phyloP scores from a whole-genome alignment of 306 rosid genomes.

The Echinosophora koreensis region DNA sequence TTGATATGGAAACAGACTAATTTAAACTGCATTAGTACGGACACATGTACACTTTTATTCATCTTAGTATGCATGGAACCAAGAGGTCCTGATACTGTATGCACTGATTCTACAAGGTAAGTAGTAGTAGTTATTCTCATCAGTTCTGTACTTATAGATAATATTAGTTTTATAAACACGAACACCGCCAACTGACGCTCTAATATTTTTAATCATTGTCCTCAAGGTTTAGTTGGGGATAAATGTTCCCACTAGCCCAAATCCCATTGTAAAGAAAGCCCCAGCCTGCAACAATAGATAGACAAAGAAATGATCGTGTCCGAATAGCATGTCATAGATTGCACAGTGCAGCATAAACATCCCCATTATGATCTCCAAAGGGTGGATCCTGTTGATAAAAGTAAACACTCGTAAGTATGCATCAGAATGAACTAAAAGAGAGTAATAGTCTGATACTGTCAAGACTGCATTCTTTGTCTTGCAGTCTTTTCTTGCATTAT shows the following conservation, averaged over 20 bases:
- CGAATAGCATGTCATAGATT: slow-evolving; percentile 55
- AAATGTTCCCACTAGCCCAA: slow-evolving; percentile 63
- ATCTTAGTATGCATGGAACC: slow-evolving; percentile 32
- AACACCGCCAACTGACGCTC: slow-evolving; percentile 21
- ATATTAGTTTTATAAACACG: slow-evolving; percentile 36
- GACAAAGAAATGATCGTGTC: slow-evolving; percentile 61
- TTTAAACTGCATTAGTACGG: slow-evolving; percentile 33
- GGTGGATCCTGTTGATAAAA: slow-evolving; percentile 56
- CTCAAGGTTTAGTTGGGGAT: slow-evolving; percentile 50
- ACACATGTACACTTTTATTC: slow-evolving; percentile 14
- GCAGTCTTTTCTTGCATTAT: slow-evolving; percentile 5
- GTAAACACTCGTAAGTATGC: slow-evolving; percentile 22
- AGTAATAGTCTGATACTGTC: slow-evolving; percentile 27
- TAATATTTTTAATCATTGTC: slow-evolving; percentile 8
- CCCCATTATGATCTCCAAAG: slow-evolving; percentile 70
- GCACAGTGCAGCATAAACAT: slow-evolving; percentile 71
- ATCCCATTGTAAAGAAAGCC: slow-evolving; percentile 68
- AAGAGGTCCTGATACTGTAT: slow-evolving; percentile 29
- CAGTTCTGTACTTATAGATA: slow-evolving; percentile 20
- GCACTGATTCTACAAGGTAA: slow-evolving; percentile 35
- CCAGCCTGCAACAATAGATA: slow-evolving; percentile 67
- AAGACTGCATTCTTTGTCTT: slow-evolving; percentile 30
- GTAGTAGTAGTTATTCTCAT: slow-evolving; percentile 26
- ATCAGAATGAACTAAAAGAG: slow-evolving; percentile 24
- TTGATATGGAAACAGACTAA: too few species aligned